Conservation (phyloP, 805 yeast genomes). For the Metschnikowia santaceciliae region DNA sequence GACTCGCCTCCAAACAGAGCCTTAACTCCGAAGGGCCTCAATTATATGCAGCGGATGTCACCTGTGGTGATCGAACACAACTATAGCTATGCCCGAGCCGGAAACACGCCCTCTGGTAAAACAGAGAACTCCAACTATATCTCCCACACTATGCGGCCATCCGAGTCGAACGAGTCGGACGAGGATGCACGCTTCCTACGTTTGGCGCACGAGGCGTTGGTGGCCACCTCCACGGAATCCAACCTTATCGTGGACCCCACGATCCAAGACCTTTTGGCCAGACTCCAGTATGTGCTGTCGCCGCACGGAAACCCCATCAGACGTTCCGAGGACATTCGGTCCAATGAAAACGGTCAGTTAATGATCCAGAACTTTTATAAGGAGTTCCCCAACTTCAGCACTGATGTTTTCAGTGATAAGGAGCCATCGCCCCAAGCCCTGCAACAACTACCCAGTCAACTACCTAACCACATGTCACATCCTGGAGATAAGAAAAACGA, state of each 20-base stretch:
- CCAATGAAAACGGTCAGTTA: constrained; percentile 39
- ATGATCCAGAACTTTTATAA: constrained; percentile 41
- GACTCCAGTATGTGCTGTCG: constrained; percentile 56
- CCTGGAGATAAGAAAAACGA: constrained; percentile 19
- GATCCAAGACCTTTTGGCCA: constrained; percentile 50
- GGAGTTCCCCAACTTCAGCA: constrained; percentile 42
- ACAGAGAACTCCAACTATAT: not conserved
- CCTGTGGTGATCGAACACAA: constrained; percentile 21
- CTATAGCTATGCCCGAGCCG: constrained; percentile 17
- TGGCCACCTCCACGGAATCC: constrained; percentile 45
- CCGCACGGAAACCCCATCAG: constrained; percentile 53
- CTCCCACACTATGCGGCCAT: not conserved
- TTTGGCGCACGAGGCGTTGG: constrained; percentile 60
- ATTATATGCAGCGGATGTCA: constrained; percentile 18
- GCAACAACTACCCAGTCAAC: not conserved
- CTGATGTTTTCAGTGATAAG: constrained; percentile 30
- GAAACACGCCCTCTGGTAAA: not conserved
- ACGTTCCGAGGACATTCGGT: constrained; percentile 28
- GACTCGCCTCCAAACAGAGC: constrained; percentile 12
- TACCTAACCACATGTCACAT: not conserved
- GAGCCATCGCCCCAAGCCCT: not conserved
- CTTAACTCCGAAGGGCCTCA: constrained; percentile 11
- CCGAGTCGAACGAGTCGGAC: constrained; percentile 12
- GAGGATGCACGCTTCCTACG: constrained; percentile 55
- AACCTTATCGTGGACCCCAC: constrained; percentile 55